A percentile compares a stretch with the other conserved stretches of the same genome.
These are phyloP conservation scores for Posidonia australis DNA, from an alignment of 106 monocot genomes.

Conservation along the genomic window DNA sequence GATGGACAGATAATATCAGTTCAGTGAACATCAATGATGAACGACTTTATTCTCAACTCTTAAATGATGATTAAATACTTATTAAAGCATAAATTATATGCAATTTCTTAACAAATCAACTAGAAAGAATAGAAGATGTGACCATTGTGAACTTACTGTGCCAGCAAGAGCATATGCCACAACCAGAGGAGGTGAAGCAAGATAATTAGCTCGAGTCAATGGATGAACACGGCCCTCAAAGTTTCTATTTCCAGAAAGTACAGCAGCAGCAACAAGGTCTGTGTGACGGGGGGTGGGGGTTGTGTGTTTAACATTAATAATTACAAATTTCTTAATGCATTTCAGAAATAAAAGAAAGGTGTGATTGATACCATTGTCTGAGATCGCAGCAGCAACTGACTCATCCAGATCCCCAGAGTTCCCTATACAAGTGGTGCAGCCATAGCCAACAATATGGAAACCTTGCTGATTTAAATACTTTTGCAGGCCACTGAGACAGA, in stretches of 20 bases:
- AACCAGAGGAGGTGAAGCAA: constrained; percentile 88
- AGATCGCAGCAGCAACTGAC: constrained; percentile 46
- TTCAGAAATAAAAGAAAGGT: not conserved
- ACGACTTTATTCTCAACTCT: too few species aligned
- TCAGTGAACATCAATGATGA: too few species aligned
- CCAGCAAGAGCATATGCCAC: constrained; percentile 93
- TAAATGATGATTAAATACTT: too few species aligned
- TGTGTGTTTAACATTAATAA: too few species aligned
- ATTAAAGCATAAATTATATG: too few species aligned
- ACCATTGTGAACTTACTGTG: constrained; percentile 35
- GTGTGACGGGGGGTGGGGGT: too few species aligned
- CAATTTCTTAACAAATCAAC: too few species aligned
- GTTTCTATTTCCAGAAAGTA: constrained; percentile 84
- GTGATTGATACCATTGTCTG: constrained; percentile 41
- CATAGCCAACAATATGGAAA: constrained; percentile 60
- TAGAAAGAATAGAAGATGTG: too few species aligned
- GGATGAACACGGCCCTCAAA: constrained; percentile 94
- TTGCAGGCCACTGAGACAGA: constrained; percentile 41
- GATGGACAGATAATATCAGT: too few species aligned
- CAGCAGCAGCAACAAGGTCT: constrained; percentile 79
- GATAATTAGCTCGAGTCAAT: constrained; percentile 82
- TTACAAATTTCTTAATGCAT: too few species aligned
- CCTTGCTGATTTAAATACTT: constrained; percentile 60
- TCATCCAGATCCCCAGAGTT: constrained; percentile 71
- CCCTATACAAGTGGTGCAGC: constrained; percentile 68